Percentiles rank a stretch among this genome's conserved stretches.
Conservation (phyloP, 192 early-diverging fungal genomes). For the Rhizophagus sp. region DNA sequence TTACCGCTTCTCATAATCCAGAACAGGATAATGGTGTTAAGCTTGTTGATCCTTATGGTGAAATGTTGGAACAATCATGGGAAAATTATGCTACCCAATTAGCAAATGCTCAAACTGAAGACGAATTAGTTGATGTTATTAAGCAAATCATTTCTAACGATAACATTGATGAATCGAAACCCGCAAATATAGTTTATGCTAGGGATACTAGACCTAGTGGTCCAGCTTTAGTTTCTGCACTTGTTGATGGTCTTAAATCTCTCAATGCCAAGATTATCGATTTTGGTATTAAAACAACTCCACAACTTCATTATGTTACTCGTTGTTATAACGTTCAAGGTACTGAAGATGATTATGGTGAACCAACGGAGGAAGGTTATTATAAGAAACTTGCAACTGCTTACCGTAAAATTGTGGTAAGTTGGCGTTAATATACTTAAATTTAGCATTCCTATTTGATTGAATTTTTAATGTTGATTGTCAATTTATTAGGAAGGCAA, state of each 20-base stretch:
- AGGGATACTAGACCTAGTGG: constrained; percentile 96
- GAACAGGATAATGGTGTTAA: constrained; percentile 99
- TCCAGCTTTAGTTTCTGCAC: constrained; percentile 70
- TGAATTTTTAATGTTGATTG: too few species aligned
- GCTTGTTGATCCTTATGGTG: constrained; percentile 95
- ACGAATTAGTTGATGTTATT: constrained; percentile 62
- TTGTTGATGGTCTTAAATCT: constrained; percentile 81
- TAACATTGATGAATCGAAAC: constrained; percentile 68
- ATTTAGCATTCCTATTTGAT: not conserved
- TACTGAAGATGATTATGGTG: constrained; percentile 79
- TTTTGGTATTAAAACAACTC: constrained; percentile 91
- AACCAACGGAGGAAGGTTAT: constrained; percentile 90
- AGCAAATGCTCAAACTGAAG: constrained; percentile 79
- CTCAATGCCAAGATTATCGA: constrained; percentile 70
- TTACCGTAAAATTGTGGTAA: constrained; percentile 78
- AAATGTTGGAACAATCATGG: constrained; percentile 98
- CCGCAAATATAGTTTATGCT: constrained; percentile 79
- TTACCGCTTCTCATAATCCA: constrained; percentile 99
- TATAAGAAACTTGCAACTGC: constrained; percentile 87
- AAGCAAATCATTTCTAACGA: constrained; percentile 62
- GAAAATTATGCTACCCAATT: constrained; percentile 87
- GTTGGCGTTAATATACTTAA: constrained; percentile 4
- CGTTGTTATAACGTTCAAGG: constrained; percentile 83
- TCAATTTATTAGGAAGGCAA: constrained; percentile 62
- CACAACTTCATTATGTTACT: constrained; percentile 94